These are phyloP conservation scores for Pouteria glomerata DNA, from an alignment of 148 eudicot genomes.

Conservation along the genomic window DNA sequence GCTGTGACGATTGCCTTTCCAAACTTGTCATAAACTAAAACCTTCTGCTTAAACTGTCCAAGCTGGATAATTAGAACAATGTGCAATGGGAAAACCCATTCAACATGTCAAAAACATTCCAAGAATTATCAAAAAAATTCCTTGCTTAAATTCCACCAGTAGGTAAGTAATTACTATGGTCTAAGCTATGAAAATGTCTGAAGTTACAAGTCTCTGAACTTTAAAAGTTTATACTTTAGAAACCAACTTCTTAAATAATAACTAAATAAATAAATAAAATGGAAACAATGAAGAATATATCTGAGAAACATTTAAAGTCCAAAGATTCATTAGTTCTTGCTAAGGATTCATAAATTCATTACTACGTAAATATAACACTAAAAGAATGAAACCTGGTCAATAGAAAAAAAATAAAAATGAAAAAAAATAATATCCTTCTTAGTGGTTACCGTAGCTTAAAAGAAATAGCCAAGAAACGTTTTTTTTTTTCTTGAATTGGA, in stretches of 20 bases:
- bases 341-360: neutral
- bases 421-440: neutral
- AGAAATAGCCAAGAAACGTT: neutral
- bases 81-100: slow-evolving; percentile 4
- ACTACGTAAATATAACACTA: no score
- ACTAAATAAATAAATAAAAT: neutral
- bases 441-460: neutral
- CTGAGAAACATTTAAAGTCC: neutral
- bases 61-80: slow-evolving; percentile 24
- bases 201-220: neutral
- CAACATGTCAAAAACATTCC: neutral
- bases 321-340: neutral
- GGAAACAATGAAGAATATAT: neutral
- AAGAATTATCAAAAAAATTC: no score
- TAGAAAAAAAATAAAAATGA: no score
- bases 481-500: neutral
- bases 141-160: neutral
- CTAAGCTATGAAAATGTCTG: neutral
- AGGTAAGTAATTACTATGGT: neutral
- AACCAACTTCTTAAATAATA: neutral
- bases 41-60: slow-evolving; percentile 83
- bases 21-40: slow-evolving; percentile 44
- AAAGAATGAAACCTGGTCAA: no score
- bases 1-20: slow-evolving; percentile 68
- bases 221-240: neutral